phyloP scores from a whole-genome alignment of 106 monocot species.

The Triglochin maritima region DNA sequence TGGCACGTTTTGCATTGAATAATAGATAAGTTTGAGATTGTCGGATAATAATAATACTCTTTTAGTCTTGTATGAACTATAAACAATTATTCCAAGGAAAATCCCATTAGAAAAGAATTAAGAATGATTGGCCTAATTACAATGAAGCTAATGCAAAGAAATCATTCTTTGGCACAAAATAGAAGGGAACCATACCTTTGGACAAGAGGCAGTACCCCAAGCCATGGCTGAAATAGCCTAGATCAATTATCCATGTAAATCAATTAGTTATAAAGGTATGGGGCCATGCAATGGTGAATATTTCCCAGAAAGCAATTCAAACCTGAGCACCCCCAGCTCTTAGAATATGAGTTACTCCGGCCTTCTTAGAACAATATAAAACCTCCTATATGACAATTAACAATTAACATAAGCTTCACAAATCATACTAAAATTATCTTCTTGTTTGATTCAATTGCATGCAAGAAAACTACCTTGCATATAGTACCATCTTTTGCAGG shows the following conservation, averaged over 20 bases:
- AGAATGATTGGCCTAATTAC: too few species aligned
- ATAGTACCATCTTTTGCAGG: conserved; percentile 73
- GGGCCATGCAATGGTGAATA: background rate
- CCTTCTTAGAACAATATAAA: conserved; percentile 92
- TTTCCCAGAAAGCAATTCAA: background rate
- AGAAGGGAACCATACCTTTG: conserved; percentile 46
- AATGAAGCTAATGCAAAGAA: too few species aligned
- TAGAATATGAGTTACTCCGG: conserved; percentile 90
- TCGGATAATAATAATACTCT: too few species aligned
- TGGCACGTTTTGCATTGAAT: too few species aligned
- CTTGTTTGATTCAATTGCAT: too few species aligned
- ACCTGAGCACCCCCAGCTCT: conserved; percentile 99
- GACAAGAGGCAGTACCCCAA: conserved; percentile 90
- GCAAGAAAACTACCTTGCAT: conserved; percentile 57
- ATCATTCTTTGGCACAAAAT: too few species aligned
- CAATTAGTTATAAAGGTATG: background rate
- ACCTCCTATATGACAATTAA: conserved; percentile 51
- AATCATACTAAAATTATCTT: too few species aligned
- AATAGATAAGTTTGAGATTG: too few species aligned
- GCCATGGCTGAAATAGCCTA: conserved; percentile 97
- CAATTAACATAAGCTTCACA: too few species aligned
- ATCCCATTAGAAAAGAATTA: too few species aligned
- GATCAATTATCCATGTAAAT: background rate
- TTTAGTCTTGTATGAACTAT: too few species aligned
- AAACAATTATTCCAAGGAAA: too few species aligned